Evolutionary conservation across 2,329 filamentous ascomycete genomes (phyloP).

Genomic region (Botrytis byssoidea): DNA sequence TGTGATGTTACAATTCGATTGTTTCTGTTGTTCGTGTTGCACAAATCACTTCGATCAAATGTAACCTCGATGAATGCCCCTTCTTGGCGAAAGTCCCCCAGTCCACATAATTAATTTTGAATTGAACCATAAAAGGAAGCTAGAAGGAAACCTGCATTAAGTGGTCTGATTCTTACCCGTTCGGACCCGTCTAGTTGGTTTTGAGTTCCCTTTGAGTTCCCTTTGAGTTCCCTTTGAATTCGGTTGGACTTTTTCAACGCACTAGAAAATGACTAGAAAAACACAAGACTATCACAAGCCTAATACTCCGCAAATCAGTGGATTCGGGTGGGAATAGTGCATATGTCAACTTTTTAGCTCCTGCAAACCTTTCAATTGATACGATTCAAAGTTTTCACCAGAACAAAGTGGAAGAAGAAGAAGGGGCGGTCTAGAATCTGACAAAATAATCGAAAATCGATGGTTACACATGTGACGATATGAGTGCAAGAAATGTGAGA

Average conservation of each 20-base stretch:
- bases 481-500: neutral
- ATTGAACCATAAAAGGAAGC: neutral
- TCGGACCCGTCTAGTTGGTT: neutral
- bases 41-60: neutral
- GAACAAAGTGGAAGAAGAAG: neutral
- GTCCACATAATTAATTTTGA: neutral
- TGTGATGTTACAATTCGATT: neutral
- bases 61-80: neutral
- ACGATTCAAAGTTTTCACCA: neutral
- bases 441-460: neutral
- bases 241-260: neutral
- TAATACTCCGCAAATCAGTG: neutral
- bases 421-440: neutral
- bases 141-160: neutral
- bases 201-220: neutral
- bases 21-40: neutral
- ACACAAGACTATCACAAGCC: neutral
- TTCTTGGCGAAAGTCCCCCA: slow-evolving; percentile 5
- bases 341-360: neutral
- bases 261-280: neutral
- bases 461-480: neutral
- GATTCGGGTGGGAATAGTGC: neutral
- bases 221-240: neutral
- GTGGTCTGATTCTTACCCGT: slow-evolving; percentile 5
- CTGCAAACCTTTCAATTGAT: neutral